Evolutionary conservation across 768 basidiomycete genomes (phyloP), one percentile per base, ranked within the genome.

Genomic region (Mycena latifolia): DNA sequence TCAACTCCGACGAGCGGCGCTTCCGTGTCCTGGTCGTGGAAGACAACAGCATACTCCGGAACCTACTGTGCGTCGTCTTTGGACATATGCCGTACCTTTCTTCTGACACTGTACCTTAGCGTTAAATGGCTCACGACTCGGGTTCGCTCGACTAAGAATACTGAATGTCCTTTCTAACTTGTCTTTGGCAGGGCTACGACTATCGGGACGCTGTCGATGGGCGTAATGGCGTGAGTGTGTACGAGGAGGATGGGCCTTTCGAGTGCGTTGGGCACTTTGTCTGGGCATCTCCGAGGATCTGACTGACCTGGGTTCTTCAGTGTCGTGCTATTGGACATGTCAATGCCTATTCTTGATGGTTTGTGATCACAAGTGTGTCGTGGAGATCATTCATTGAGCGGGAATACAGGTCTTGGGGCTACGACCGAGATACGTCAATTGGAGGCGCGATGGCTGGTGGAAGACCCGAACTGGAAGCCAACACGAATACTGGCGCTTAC

Each of bases 311-410:
- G 66, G 65, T 48, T 18, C 55, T 53, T 29, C 71, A 96, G 95
- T 66, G 88, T 95, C 35, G 91, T 96, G 37, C 84, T 96, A 17
- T 81, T 98, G 64, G 96, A 98, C 77, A 80, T 98, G 61, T 95
- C 93, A 1, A 98, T 98, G 96, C 96, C 95, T 0, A 77, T 94
- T n/a, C 86, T 98, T 61, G 94, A 98, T 75, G 96, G 94, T 89
- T 55, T 65, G 82, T 69, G 55, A 31, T n/a, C 15, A 25, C 22
- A 35, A n/a, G 17, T 18, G n/a, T 51, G 24, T 25, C 12, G 66
- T 35, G 22, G n/a, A 18, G 33, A 58, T 37, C 20, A 24, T 46
- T 56, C 57, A 50, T 31, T 43, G 25, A 33, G 5, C 37, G 20
- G 41, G 41, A 15, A 25, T 39, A n/a, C 61, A 93, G 92, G 94